phyloP scores from a whole-genome alignment of 169 alveolate species.

The Blepharisma undulans region DNA sequence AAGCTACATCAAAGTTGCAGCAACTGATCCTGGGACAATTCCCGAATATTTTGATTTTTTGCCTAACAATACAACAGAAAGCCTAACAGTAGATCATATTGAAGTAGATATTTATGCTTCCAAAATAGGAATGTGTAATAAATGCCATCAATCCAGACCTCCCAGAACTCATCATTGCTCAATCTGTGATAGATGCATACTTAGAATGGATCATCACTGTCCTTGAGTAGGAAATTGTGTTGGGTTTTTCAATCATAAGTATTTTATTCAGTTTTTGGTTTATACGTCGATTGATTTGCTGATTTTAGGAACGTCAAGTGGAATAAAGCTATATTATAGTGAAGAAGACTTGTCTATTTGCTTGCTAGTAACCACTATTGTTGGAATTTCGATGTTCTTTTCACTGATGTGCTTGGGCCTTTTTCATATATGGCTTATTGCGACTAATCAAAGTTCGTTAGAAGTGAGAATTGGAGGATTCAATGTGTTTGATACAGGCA shows the following conservation, averaged over 20 bases:
- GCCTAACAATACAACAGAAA: neutral
- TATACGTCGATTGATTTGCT: conserved; percentile 6
- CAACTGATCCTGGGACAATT: conserved; percentile 40
- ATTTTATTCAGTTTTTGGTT: conserved; percentile 52
- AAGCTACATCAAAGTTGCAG: neutral
- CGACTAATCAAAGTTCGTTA: neutral
- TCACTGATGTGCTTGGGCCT: neutral
- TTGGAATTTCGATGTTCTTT: neutral
- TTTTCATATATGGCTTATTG: neutral
- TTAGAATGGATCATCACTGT: conserved; percentile 95
- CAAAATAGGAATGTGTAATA: conserved; percentile 45
- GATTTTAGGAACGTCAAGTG: neutral
- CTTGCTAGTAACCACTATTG: neutral
- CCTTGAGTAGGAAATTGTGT: conserved; percentile 93
- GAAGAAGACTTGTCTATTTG: neutral
- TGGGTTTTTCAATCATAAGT: conserved; percentile 84
- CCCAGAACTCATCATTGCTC: conserved; percentile 94
- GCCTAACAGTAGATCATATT: neutral
- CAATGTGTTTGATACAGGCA: neutral
- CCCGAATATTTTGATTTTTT: conserved; percentile 4
- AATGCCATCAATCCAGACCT: conserved; percentile 83
- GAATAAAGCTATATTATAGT: neutral
- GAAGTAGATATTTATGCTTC: conserved; percentile 8
- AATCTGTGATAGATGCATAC: conserved; percentile 91
- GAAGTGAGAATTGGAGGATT: neutral